Base-by-base conservation (phyloP, 176 grass and related monocot species). In the Triticum timopheevii region DNA sequence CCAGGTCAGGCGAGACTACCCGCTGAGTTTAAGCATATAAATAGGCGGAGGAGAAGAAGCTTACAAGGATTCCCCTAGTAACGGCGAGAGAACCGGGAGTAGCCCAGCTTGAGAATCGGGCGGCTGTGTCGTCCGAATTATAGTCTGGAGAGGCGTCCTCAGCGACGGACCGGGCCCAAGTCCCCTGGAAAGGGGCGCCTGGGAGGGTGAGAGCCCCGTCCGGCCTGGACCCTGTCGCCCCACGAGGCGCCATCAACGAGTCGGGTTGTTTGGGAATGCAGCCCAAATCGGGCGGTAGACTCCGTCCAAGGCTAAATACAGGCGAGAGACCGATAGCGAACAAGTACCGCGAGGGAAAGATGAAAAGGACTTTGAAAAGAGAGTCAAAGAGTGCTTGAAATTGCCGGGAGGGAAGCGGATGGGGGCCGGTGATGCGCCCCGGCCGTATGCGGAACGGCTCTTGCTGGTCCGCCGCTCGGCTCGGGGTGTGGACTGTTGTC, bases 361-460 rank as follows among this genome's bases (percentile, higher is more conserved):
- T 90, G 84, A 91, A 87, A 87, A 87, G 85, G 73, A 92, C 87
- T 92, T 90, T 87, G 87, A 87, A 92, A 92, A 92, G 90, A 92
- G 87, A 92, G 91, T 87, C 84, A 92, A 92, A 92, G 74, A 92
- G 87, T 92, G 80, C 87, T 90, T 92, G 87, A 92, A 93, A 93
- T 93, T 93, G 83, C 83, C 80, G 61, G 83, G 79, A 89, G 86
- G 89, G 89, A 94, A 89, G 89, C 92, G 79, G 83, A 91, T 93
- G 89, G 86, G 83, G 92, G 89, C 81, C 73, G 85, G 85, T 81
- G 88, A 76, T 83, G 88, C 73, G 58, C 70, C 92, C 56, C 58
- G 52, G 38, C 82, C 17, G 69, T 66, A 65, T 50, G 42, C 22
- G 25, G 23, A 59, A 61, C 12, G 49, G 31, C 47, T 23, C 0